phyloP scores from a whole-genome alignment of 345 rosid species.

The Linum trigynum region DNA sequence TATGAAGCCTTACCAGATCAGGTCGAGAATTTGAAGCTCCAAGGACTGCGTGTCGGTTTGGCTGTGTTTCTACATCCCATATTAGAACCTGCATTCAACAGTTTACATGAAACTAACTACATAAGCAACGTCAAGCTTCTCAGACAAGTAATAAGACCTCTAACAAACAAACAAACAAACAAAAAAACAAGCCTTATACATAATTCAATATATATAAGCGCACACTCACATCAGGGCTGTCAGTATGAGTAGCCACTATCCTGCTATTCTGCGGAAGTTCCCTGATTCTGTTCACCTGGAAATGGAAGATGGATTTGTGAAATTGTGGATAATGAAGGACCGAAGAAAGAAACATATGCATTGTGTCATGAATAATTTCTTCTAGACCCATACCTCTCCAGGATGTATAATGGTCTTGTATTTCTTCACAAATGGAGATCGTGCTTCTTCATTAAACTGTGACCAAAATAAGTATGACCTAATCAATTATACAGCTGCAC shows the following conservation, averaged over 20 bases:
- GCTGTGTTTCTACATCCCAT: constrained; percentile 99
- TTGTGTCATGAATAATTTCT: background rate
- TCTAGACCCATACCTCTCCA: constrained; percentile 62
- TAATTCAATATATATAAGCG: too few relatives aligned
- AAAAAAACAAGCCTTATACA: too few relatives aligned
- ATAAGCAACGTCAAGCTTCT: constrained; percentile 7
- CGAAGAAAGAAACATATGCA: background rate
- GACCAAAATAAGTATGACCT: constrained; percentile 2
- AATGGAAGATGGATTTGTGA: background rate
- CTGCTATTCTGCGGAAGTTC: constrained; percentile 90
- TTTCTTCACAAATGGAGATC: constrained; percentile 98
- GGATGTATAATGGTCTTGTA: constrained; percentile 98
- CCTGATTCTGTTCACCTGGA: constrained; percentile 96
- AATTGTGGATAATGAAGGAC: background rate
- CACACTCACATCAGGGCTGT: constrained; percentile 80
- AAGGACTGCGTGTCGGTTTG: constrained; percentile 94
- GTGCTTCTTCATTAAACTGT: constrained; percentile 98
- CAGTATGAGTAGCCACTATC: constrained; percentile 99
- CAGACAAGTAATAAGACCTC: background rate
- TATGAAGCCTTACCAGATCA: constrained; percentile 53
- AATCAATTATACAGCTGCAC: background rate
- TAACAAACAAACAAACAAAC: too few relatives aligned
- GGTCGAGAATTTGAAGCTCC: constrained; percentile 94
- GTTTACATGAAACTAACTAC: background rate
- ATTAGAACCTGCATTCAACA: constrained; percentile 64